Conservation (phyloP, 208 protist species). For the Phytomonas francai region DNA sequence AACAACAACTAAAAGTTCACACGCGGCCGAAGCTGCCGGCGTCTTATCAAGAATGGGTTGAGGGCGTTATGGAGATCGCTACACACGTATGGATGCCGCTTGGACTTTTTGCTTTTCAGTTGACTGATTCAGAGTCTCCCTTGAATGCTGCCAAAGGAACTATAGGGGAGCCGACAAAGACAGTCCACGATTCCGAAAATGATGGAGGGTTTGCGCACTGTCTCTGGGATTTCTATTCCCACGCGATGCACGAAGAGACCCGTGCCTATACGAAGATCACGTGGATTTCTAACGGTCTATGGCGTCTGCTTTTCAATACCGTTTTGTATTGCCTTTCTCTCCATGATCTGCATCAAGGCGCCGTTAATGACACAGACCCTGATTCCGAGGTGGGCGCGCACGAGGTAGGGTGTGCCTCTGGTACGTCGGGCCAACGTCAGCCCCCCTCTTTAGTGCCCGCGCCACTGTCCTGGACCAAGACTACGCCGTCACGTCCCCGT, state of each 20-base stretch:
- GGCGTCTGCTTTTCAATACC: slow-evolving; percentile 50
- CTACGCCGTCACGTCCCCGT: neutral
- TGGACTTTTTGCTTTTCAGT: slow-evolving; percentile 34
- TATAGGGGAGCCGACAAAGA: neutral
- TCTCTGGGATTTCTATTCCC: slow-evolving; percentile 10
- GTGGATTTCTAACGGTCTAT: slow-evolving; percentile 30
- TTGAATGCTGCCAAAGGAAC: neutral
- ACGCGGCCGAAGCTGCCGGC: neutral
- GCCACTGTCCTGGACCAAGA: neutral
- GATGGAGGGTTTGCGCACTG: slow-evolving; percentile 13
- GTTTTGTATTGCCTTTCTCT: slow-evolving; percentile 50
- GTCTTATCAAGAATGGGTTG: neutral
- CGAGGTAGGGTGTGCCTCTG: slow-evolving; percentile 18
- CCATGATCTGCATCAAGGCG: slow-evolving; percentile 15
- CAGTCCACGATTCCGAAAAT: slow-evolving; percentile 9
- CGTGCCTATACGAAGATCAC: neutral
- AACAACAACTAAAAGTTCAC: neutral
- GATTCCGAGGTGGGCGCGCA: slow-evolving; percentile 23
- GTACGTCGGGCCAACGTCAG: neutral
- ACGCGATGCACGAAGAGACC: neutral
- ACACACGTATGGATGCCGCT: slow-evolving; percentile 37
- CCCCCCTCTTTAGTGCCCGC: neutral
- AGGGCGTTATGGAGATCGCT: slow-evolving; percentile 25
- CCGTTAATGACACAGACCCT: neutral
- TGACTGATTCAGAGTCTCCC: neutral